These are phyloP conservation scores for Ganoderma leucocontextum DNA, from an alignment of 1,284 basidiomycete genomes.

Conservation along the genomic window DNA sequence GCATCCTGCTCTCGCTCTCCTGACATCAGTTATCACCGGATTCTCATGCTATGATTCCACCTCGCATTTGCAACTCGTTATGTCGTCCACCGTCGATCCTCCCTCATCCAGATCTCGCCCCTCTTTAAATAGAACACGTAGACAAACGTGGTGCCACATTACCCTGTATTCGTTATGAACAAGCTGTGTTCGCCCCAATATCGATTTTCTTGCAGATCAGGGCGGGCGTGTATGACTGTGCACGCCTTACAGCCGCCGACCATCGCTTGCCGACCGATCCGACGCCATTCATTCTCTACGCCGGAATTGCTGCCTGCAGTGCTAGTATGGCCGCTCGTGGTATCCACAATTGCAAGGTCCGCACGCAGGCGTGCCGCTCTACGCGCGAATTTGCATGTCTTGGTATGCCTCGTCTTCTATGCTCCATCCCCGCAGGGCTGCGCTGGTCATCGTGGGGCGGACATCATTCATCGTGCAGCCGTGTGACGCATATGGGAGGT, in stretches of 20 bases:
- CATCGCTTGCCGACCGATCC: not conserved
- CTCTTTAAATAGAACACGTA: conserved; percentile 1
- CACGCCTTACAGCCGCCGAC: not conserved
- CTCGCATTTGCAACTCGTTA: not conserved
- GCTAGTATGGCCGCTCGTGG: not conserved
- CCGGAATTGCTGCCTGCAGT: not conserved
- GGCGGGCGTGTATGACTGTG: not conserved
- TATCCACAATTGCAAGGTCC: not conserved
- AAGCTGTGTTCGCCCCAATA: not conserved
- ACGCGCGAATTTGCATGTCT: not conserved
- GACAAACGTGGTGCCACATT: not conserved
- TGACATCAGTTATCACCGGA: not conserved
- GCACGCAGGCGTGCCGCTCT: not conserved
- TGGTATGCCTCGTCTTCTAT: not conserved
- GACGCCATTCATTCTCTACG: not conserved
- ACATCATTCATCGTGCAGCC: not conserved
- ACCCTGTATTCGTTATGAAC: not conserved
- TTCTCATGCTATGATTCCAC: not conserved
- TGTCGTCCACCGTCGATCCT: not conserved
- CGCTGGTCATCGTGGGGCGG: not conserved
- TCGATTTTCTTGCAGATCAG: not conserved
- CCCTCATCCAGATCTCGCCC: not conserved
- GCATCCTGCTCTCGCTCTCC: not conserved
- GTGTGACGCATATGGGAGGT: not conserved
- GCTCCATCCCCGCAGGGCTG: not conserved